These are phyloP conservation scores for Microcyclospora pomicola DNA, from an alignment of 2,329 filamentous ascomycete species.

Conservation along the genomic window DNA sequence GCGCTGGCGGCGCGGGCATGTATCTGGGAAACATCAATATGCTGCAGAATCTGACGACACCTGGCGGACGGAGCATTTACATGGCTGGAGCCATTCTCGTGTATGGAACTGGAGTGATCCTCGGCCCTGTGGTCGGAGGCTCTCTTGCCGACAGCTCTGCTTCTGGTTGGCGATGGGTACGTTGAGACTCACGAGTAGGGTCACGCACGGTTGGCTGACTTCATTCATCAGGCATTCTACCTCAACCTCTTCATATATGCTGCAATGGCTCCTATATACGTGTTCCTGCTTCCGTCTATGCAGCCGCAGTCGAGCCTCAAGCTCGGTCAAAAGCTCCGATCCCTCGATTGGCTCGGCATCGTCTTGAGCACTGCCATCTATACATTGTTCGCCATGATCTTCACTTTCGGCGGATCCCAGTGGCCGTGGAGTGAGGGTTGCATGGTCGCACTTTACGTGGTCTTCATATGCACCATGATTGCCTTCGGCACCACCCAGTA, in stretches of 20 bases:
- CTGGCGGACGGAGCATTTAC: conserved; percentile 6
- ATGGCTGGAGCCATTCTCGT: conserved; percentile 10
- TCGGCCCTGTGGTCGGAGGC: conserved; percentile 23
- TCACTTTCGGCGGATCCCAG: conserved; percentile 37
- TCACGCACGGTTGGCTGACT: background rate
- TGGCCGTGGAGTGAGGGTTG: conserved; percentile 35
- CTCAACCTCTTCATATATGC: conserved; percentile 41
- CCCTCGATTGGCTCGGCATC: conserved; percentile 31
- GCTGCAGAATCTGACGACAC: background rate
- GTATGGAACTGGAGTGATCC: conserved; percentile 15
- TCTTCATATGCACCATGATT: conserved; percentile 32
- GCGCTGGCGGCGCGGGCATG: conserved; percentile 20
- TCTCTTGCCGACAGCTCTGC: conserved; percentile 13
- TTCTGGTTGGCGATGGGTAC: conserved; percentile 19
- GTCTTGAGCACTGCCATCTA: conserved; percentile 32
- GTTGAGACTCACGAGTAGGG: background rate
- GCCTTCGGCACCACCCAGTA: conserved; percentile 37
- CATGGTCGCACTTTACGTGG: conserved; percentile 35
- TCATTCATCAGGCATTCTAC: conserved; percentile 31
- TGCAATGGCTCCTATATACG: conserved; percentile 28
- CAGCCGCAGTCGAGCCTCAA: conserved; percentile 21
- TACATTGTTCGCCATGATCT: conserved; percentile 32
- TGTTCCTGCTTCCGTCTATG: conserved; percentile 30
- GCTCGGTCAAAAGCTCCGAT: conserved; percentile 10
- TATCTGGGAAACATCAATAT: conserved; percentile 14